Base-by-base conservation (phyloP, 2,329 filamentous ascomycete species). In the Lithohypha guttulata region DNA sequence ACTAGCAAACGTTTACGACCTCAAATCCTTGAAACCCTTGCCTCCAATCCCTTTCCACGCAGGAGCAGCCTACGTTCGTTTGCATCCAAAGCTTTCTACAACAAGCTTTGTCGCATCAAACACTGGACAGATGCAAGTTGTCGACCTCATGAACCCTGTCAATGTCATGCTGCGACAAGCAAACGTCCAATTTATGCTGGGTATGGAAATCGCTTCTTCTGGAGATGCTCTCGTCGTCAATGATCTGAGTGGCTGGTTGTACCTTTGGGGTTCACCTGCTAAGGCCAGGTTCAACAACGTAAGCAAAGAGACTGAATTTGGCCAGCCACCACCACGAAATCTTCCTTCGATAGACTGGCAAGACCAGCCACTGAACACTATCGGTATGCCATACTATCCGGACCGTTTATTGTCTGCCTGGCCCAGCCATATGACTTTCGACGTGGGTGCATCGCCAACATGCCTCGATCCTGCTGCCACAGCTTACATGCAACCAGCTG, bases 31-130 rank as follows among this genome's bases (percentile, higher is more conserved):
- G 65, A 74, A 77, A 13, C 85, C 86, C 15, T 75, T 95, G 56
- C 81, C 85, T 3, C 91, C 91, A 0, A 89, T 98, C 28, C 84
- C 91, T 0, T 98, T 80, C 43, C 89, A 91, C 42, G 81, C 86
- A 2, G 86, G 91, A 7, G 91, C 89, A 25, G 89, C 91, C 23
- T 93, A 86, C 64, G 87, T 95, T 28, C 79, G 91, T 42, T 91
- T 98, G 82, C 91, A 98, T 58, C 91, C 93, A 1, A 81, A 86
- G 52, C 83, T 98, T 74, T 81, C 86, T 14, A 95, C 91, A 0
- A 96, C 93, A 0, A 89, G 84, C 53, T 87, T 98, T 44, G 84
- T 98, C 34, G 79, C 87, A 19, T 94, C 89, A 2, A 85, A 93
- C 54, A 82, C 77, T 29, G 91, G 93, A 1, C 86, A 95, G 59